Evolutionary conservation across 768 basidiomycete genomes (phyloP), one percentile per base, ranked within the genome.

Genomic region (Mycena filopes): DNA sequence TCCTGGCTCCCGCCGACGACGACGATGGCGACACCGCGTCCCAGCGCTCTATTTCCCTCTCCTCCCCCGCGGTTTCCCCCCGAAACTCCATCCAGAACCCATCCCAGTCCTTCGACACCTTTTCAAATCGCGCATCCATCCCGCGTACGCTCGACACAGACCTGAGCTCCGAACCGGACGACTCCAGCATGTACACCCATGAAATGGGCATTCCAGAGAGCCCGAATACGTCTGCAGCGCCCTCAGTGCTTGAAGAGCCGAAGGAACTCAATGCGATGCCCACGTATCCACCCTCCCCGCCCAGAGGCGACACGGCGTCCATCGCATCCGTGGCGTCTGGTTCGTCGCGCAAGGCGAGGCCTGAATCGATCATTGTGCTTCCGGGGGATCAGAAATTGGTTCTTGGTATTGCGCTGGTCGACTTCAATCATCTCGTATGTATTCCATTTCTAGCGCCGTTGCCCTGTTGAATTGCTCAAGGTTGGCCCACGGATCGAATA

Each of bases 401-500:
- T 18, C 82, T 96, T 6, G 96, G 96, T 5, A 89, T 97, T 56
- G 95, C 94, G 3, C 80, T 98, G n/a, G 90, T 98, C 36, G 96
- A 98, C 74, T 98, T 98, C 75, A 96, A 98, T 75, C 96, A 98
- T 79, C 78, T 96, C 74, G 96, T 95, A 74, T 72, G 86, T 77
- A 47, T 33, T n/a, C 51, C 43, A 28, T 63, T 48, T 71, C 47
- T 56, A 67, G 66, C 41, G 68, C 66, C 33, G 53, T 16, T 57
- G 20, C 60, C 42, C 40, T 59, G 61, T 67, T 71, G 55, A 70
- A 68, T 63, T 45, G 25, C 26, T n/a, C 46, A 76, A 96, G 90
- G 90, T 98, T 50, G 98, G 98, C 1, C 98, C 98, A 21, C 89
- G 87, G 50, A 92, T 99, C 59, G 96, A 99, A 71, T 92, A 93